phyloP scores from a whole-genome alignment of 2,329 filamentous ascomycete species.

The Fusarium sp. region DNA sequence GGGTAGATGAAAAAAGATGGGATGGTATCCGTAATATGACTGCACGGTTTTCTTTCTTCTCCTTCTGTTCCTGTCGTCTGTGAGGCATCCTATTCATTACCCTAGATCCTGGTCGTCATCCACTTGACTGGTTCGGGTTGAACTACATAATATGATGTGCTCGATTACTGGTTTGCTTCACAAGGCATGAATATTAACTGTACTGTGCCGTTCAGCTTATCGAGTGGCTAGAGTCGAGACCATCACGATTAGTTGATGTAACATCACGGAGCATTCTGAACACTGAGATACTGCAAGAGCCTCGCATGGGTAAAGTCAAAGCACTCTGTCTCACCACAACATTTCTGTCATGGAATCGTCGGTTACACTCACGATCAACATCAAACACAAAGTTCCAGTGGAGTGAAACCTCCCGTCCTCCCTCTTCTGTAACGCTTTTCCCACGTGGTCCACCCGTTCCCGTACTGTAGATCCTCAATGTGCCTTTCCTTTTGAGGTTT shows the following conservation, averaged over 20 bases:
- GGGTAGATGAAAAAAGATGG: conserved; percentile 12
- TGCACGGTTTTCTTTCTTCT: conserved; percentile 4
- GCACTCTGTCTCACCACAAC: not conserved
- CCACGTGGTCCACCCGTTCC: conserved; percentile 36
- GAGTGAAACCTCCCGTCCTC: conserved; percentile 24
- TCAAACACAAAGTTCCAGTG: conserved; percentile 19
- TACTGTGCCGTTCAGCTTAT: conserved; percentile 1
- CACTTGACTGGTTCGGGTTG: conserved; percentile 28
- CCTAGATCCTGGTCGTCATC: conserved; percentile 9
- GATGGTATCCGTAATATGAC: not conserved
- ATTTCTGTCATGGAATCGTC: not conserved
- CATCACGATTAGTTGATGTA: not conserved
- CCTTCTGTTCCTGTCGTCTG: conserved; percentile 22
- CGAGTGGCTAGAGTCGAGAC: conserved; percentile 13
- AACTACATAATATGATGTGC: not conserved
- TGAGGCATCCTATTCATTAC: conserved; percentile 24
- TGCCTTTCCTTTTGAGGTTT: conserved; percentile 5
- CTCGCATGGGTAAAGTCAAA: not conserved
- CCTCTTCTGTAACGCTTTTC: conserved; percentile 16
- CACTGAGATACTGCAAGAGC: not conserved
- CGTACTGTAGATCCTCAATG: conserved; percentile 24
- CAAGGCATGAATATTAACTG: not conserved
- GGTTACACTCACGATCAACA: conserved; percentile 23
- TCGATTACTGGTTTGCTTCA: not conserved
- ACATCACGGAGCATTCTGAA: conserved; percentile 16